phyloP scores from a whole-genome alignment of 306 rosid species.

The Luffa acutangula region DNA sequence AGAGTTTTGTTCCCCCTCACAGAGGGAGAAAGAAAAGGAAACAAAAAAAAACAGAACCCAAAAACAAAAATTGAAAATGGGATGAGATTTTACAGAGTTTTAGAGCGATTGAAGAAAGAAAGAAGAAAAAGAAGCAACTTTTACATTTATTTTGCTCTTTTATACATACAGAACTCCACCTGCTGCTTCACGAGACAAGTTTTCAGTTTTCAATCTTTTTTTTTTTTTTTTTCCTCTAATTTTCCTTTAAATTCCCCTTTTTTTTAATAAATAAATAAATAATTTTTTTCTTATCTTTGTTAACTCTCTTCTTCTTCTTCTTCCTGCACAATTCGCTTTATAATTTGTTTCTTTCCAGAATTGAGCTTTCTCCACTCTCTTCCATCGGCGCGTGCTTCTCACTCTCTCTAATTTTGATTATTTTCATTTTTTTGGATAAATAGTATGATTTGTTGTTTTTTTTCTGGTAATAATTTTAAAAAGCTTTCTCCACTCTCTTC shows the following conservation, averaged over 20 bases:
- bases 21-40: conserved; percentile 9
- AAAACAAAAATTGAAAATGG: neutral
- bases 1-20: neutral
- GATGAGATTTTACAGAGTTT: conserved; percentile 14
- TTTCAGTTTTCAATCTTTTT: conserved; percentile 17
- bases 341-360: conserved; percentile 11
- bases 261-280: no score
- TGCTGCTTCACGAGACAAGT: conserved; percentile 76
- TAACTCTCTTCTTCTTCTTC: neutral
- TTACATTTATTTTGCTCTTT: conserved; percentile 9
- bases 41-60: neutral
- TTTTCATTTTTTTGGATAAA: neutral
- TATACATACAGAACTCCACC: conserved; percentile 19
- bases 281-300: neutral
- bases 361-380: neutral
- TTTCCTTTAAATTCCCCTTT: neutral
- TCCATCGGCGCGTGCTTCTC: neutral
- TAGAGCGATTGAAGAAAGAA: conserved; percentile 14
- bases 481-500: neutral
- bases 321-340: conserved; percentile 2
- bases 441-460: neutral
- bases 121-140: conserved; percentile 21
- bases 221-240: neutral
- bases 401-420: neutral
- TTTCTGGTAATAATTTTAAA: neutral